Conservation (phyloP, 2,329 filamentous ascomycete species). For the Fusarium compactum region DNA sequence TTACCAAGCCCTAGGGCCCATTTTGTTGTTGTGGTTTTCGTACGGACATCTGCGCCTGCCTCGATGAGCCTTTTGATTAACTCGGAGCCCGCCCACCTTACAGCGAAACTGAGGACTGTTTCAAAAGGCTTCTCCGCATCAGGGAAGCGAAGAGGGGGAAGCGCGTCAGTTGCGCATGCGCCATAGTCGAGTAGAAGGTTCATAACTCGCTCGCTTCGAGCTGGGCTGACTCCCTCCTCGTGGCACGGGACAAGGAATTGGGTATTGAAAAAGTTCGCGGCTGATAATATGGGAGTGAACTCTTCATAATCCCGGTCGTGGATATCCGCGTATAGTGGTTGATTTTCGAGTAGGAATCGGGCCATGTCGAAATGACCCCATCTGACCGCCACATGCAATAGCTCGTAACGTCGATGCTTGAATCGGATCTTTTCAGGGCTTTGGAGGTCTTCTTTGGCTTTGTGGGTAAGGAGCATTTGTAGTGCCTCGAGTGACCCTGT, state of each 20-base stretch:
- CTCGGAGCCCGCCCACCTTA: not conserved
- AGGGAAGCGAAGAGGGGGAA: rapidly evolving
- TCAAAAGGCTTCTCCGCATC: rapidly evolving
- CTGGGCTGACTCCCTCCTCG: rapidly evolving
- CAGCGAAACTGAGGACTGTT: not conserved
- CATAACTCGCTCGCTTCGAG: not conserved
- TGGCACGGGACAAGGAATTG: no score
- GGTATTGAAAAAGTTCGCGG: rapidly evolving
- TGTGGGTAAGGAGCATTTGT: not conserved
- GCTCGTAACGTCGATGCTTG: not conserved
- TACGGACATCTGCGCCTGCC: not conserved
- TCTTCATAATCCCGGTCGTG: not conserved
- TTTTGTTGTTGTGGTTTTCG: rapidly evolving
- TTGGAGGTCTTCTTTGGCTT: rapidly evolving
- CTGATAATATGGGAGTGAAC: not conserved
- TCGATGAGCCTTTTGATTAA: not conserved
- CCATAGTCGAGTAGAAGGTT: not conserved
- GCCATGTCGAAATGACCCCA: not conserved
- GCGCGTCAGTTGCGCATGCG: rapidly evolving
- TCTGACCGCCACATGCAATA: not conserved
- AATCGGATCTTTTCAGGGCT: rapidly evolving
- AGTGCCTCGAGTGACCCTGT: rapidly evolving
- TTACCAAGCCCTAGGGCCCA: rapidly evolving
- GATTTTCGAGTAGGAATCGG: not conserved
- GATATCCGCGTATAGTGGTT: not conserved